Evolutionary conservation across 352 stramenopile species (phyloP), one percentile per base, ranked within the genome.

Genomic region (Phytophthora tubulina): DNA sequence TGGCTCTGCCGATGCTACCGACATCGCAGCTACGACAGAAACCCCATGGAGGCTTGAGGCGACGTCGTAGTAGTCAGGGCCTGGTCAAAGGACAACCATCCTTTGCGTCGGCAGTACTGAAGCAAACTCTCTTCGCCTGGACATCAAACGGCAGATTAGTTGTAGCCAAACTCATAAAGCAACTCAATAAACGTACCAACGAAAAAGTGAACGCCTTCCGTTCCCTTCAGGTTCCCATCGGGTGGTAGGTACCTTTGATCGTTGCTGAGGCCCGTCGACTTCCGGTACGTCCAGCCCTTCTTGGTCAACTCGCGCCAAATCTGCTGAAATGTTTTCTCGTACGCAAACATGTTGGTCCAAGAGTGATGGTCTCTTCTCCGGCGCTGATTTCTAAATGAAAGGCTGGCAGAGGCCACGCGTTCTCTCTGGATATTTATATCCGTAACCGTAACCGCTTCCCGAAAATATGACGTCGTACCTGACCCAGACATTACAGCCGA

Each of bases 361-460:
- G 49, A 68, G 21, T 61, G 60, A 55, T 61, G 36, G 17, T 54
- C 27, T 54, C 31, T 48, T 9, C 17, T 49, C 39, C 14, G 21
- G 5, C 39, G 11, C 49, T 27, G 49, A 61, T 61, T 49, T 55
- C 11, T 31, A 42, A 61, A 61, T 54, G 39, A 55, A 39, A 55
- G 49, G 49, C 49, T 60, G 10, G 9, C 13, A 50, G 15, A 17
- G 17, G 15, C 38, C 35, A n/a, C 48, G 39, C 31, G 50, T 68
- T 48, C 49, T 48, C 31, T 41, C 27, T 60, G 38, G 39, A 68
- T 27, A 48, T 48, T 54, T 41, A 68, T 61, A 68, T 61, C 39
- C 36, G n/a, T 8, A 32, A 39, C 39, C 31, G 17, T 44, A 61
- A 44, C 39, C 7, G 27, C 7, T 61, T 61, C 39, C 30, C 10